Percentiles rank a stretch among this genome's conserved stretches.
Conservation (phyloP, 768 basidiomycete genomes). For the Neoboletus brunneissimus region DNA sequence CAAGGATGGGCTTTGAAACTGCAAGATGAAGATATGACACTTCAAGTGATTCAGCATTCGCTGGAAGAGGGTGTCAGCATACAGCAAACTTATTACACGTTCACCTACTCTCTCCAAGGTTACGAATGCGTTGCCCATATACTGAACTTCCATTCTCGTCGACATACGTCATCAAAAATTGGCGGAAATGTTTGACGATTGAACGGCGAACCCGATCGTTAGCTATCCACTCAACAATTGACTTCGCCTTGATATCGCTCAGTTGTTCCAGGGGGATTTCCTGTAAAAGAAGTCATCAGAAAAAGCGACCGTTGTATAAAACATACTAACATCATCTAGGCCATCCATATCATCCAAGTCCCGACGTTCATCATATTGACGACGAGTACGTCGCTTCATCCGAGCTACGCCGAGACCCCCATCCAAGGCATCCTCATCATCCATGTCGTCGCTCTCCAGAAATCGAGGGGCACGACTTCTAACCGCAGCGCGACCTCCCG, state of each 20-base stretch:
- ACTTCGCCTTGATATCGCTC: conserved; percentile 96
- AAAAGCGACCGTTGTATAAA: not conserved
- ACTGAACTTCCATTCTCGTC: conserved; percentile 91
- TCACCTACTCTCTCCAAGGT: conserved; percentile 86
- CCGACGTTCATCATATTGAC: conserved; percentile 91
- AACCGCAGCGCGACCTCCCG: conserved; percentile 70
- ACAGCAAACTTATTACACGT: conserved; percentile 1
- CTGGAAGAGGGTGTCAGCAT: conserved; percentile 40
- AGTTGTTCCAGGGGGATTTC: conserved; percentile 95
- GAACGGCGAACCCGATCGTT: conserved; percentile 87
- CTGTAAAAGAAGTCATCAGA: conserved; percentile 39
- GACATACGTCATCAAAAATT: conserved; percentile 94
- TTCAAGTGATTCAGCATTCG: conserved; percentile 95
- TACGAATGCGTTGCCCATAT: conserved; percentile 90
- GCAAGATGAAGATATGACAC: conserved; percentile 96
- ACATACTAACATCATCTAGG: conserved; percentile 68
- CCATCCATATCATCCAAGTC: conserved; percentile 91
- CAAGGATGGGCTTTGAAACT: conserved; percentile 88
- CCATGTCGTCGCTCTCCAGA: conserved; percentile 77
- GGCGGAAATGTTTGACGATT: conserved; percentile 88
- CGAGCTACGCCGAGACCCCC: conserved; percentile 62
- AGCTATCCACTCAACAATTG: conserved; percentile 97
- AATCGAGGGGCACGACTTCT: conserved; percentile 86
- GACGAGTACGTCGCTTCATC: conserved; percentile 79
- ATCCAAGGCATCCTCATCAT: conserved; percentile 71